Evolutionary conservation across 306 rosid genomes (phyloP).

Genomic region (Elaeagnus macrophylla): DNA sequence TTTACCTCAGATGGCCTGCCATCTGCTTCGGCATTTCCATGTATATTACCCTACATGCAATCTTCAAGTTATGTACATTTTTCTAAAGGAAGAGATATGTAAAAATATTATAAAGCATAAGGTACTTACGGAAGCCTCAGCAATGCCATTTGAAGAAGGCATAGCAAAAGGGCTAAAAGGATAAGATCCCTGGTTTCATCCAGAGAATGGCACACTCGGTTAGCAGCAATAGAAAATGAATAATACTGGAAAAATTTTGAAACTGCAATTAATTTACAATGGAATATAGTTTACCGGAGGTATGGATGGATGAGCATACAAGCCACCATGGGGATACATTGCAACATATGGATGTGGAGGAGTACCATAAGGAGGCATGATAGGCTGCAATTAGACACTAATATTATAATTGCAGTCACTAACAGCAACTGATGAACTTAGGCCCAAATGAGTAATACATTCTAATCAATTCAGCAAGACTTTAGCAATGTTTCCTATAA

Average conservation of each 20-base stretch:
- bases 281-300: constrained; percentile 65
- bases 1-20: constrained; percentile 75
- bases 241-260: constrained; percentile 19
- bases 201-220: constrained; percentile 14
- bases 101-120: constrained; percentile 6
- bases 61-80: constrained; percentile 21
- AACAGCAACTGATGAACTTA: constrained; percentile 3
- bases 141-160: constrained; percentile 87
- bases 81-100: constrained; percentile 7
- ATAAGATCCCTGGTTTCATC: constrained; percentile 64
- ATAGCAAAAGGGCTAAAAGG: constrained; percentile 92
- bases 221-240: constrained; percentile 14
- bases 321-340: constrained; percentile 98
- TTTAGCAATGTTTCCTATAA: no score
- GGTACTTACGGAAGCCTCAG: constrained; percentile 81
- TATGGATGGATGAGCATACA: constrained; percentile 96
- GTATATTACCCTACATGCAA: constrained; percentile 71
- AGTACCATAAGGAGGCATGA: constrained; percentile 97
- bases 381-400: constrained; percentile 57
- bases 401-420: constrained; percentile 3
- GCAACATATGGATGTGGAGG: constrained; percentile 98
- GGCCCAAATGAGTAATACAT: no score
- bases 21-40: constrained; percentile 70
- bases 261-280: constrained; percentile 21
- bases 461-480: no score